Percentiles rank a stretch among this genome's conserved stretches.
Conservation (phyloP, 2,329 filamentous ascomycete genomes). For the Beauveria sp. region DNA sequence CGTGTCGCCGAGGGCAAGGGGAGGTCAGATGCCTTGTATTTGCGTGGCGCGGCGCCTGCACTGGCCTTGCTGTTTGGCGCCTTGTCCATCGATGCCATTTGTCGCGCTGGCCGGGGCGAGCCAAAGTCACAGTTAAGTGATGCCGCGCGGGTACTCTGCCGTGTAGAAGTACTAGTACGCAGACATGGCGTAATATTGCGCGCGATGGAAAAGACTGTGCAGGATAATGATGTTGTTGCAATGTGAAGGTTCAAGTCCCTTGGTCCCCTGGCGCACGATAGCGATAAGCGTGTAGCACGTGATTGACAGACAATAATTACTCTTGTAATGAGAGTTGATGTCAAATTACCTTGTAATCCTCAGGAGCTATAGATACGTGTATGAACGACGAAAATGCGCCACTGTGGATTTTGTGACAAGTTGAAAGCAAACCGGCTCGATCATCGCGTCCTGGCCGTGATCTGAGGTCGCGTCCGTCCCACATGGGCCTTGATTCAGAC, state of each 20-base stretch:
- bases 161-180: not conserved
- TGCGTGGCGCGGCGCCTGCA: constrained; percentile 25
- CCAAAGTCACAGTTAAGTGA: not conserved
- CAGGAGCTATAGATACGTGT: too few relatives aligned
- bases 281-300: not conserved
- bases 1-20: constrained; percentile 67
- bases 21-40: constrained; percentile 67
- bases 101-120: not conserved
- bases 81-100: not conserved
- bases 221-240: not conserved
- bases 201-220: not conserved
- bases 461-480: not conserved
- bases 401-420: not conserved
- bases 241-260: not conserved
- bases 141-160: not conserved
- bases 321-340: too few relatives aligned
- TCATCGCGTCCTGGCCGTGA: not conserved
- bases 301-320: not conserved
- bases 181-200: not conserved
- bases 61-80: not conserved
- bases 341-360: too few relatives aligned
- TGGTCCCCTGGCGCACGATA: not conserved
- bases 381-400: not conserved
- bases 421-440: not conserved
- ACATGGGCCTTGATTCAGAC: not conserved